Conservation (phyloP, 495 filamentous ascomycete genomes). For the Tuber magnatum region DNA sequence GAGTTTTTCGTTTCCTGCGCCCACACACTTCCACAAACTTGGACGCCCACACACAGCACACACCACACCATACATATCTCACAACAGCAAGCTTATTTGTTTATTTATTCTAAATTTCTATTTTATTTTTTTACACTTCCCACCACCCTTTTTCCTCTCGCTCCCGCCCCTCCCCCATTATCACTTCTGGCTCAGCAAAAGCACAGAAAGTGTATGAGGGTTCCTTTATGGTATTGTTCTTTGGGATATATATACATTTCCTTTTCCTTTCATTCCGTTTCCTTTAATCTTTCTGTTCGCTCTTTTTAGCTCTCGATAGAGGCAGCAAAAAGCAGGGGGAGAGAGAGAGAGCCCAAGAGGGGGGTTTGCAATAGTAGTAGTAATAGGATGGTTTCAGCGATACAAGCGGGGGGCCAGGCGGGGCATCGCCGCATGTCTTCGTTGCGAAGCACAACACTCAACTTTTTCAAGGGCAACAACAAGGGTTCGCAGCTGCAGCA, state of each 20-base stretch:
- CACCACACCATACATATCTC: conserved; percentile 32
- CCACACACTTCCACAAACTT: conserved; percentile 4
- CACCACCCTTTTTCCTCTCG: conserved; percentile 16
- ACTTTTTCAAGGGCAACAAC: conserved; percentile 38
- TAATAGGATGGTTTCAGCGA: conserved; percentile 28
- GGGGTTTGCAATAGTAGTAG: conserved; percentile 30
- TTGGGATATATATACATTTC: conserved; percentile 19
- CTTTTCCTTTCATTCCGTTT: conserved; percentile 20
- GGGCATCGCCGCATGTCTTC: conserved; percentile 38
- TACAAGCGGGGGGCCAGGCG: conserved; percentile 30
- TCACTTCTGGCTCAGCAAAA: not conserved
- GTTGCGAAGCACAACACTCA: conserved; percentile 37
- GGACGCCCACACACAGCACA: conserved; percentile 25
- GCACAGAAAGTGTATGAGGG: conserved; percentile 21
- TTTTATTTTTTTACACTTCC: conserved; percentile 21
- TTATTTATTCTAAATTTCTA: conserved; percentile 4
- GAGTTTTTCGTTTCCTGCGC: not conserved
- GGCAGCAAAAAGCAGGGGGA: conserved; percentile 19
- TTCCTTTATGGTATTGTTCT: conserved; percentile 35
- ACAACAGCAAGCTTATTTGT: conserved; percentile 28
- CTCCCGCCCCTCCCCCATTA: not conserved
- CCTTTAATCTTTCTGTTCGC: conserved; percentile 16
- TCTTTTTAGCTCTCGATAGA: conserved; percentile 18
- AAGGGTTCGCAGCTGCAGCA: conserved; percentile 20
- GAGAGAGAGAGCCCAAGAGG: conserved; percentile 28